These are phyloP conservation scores for Penicillium sp. DNA, from an alignment of 2,329 filamentous ascomycete species.

Conservation along the genomic window DNA sequence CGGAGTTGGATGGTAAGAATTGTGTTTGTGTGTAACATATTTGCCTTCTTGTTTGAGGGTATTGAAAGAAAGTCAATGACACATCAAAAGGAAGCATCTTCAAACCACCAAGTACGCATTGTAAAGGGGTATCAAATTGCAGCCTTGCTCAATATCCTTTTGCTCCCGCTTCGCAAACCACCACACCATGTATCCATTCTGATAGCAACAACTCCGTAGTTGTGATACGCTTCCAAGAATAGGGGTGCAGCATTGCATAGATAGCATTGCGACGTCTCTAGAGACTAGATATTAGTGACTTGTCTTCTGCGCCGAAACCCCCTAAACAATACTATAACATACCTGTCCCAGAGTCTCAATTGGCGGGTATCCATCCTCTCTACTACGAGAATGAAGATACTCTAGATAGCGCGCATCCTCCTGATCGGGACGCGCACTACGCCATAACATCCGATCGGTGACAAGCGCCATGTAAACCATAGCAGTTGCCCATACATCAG, in stretches of 20 bases:
- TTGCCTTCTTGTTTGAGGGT: background rate
- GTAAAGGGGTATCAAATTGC: background rate
- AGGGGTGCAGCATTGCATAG: slow-evolving; percentile 34
- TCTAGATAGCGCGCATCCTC: slow-evolving; percentile 29
- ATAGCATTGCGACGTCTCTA: slow-evolving; percentile 28
- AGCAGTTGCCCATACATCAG: slow-evolving; percentile 34
- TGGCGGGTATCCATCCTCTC: slow-evolving; percentile 25
- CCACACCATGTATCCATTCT: slow-evolving; percentile 29
- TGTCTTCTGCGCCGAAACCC: background rate
- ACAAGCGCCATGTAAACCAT: slow-evolving; percentile 32
- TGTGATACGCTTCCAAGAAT: slow-evolving; percentile 24
- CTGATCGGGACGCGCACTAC: slow-evolving; percentile 19
- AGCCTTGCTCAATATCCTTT: background rate
- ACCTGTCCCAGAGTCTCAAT: slow-evolving; percentile 30
- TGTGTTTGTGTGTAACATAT: too few species aligned
- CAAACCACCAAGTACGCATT: background rate
- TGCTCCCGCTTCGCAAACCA: slow-evolving; percentile 25
- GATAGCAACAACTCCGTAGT: slow-evolving; percentile 24
- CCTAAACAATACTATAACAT: background rate
- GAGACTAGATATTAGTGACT: slow-evolving; percentile 1
- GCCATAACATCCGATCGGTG: slow-evolving; percentile 29
- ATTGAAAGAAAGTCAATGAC: background rate
- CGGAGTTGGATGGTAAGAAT: background rate
- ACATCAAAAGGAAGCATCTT: background rate
- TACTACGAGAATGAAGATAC: slow-evolving; percentile 22